Evolutionary conservation across 331 rosid species (phyloP), one percentile per base, ranked within the genome.

Genomic region (Cydonia oblonga): DNA sequence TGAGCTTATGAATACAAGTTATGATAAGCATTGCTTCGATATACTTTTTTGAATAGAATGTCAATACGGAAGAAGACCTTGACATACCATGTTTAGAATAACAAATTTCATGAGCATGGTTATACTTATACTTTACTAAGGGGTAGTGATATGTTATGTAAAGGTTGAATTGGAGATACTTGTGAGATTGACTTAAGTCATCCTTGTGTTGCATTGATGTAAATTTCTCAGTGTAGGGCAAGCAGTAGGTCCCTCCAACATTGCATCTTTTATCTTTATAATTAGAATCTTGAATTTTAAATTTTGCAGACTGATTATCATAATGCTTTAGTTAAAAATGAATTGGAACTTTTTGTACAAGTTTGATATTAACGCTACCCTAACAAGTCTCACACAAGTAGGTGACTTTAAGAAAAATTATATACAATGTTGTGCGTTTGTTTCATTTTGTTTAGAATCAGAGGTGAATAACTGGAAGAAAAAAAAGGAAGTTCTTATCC

Each of bases 81-180:
- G 60, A 20, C 63, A 32, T 40, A 64, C 20, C 57, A 29, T 13
- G 28, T 68, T 75, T 44, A 58, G 70, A 51, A 75, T 25, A 59
- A 46, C 46, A 25, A 73, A 73, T 63, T 68, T n/a, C 42, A 60
- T 62, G 75, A 40, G 46, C 62, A 73, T 51, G 54, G 33, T 49
- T 59, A 12, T 51, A 19, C 26, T 51, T 61, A 25, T 33, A 32
- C 22, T 30, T 54, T 61, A 7, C 28, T 22, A 46, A 40, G 15
- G 58, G 60, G 15, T 20, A 22, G 54, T 3, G 7, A 22, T 62
- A 26, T 44, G 54, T 5, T 62, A 26, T 44, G 62, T 5, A 68
- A 42, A n/a, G 11, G 61, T 40, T 46, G 46, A 7, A 65, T 22
- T 65, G 29, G 59, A 75, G 78, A 25, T 53, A 38, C 19, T 56